Conservation (phyloP, 140 eudicot species). For the Oenanthe javanica region DNA sequence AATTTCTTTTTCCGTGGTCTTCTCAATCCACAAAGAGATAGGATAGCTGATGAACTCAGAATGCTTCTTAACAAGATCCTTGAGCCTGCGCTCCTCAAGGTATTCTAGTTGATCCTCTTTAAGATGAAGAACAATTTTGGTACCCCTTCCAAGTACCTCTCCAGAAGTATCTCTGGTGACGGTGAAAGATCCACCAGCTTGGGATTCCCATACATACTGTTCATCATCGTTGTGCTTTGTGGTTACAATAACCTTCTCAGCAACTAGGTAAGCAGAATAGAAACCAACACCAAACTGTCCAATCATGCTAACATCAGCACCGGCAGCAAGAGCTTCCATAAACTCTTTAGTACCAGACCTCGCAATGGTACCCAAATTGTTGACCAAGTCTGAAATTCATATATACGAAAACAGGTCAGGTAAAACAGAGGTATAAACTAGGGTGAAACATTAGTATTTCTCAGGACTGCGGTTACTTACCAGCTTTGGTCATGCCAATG, state of each 20-base stretch:
- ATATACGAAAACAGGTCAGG: not conserved
- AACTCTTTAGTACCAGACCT: slow-evolving; percentile 16
- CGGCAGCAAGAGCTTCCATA: slow-evolving; percentile 66
- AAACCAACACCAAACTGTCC: slow-evolving; percentile 68
- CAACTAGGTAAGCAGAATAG: slow-evolving; percentile 57
- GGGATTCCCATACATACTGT: slow-evolving; percentile 47
- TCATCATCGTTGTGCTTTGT: slow-evolving; percentile 61
- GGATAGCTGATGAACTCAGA: slow-evolving; percentile 69
- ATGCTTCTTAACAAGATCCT: slow-evolving; percentile 55
- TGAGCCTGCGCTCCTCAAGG: slow-evolving; percentile 55
- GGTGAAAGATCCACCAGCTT: slow-evolving; percentile 24
- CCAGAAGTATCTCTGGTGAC: slow-evolving; percentile 58
- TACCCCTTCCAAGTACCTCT: slow-evolving; percentile 52
- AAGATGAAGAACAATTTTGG: slow-evolving; percentile 38
- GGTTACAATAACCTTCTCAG: slow-evolving; percentile 51
- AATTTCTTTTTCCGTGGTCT: slow-evolving; percentile 54
- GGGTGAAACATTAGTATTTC: not conserved
- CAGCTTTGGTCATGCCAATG: slow-evolving; percentile 25
- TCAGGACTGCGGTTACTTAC: slow-evolving; percentile 6
- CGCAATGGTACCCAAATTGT: slow-evolving; percentile 92
- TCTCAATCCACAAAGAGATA: slow-evolving; percentile 56
- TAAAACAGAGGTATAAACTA: not conserved
- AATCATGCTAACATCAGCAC: slow-evolving; percentile 69
- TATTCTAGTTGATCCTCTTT: slow-evolving; percentile 63
- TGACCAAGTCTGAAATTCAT: slow-evolving; percentile 62